A percentile compares a stretch with the other conserved stretches of the same genome.
phyloP scores from a whole-genome alignment of 805 yeast genomes.

The Metschnikowia bowlesiae region DNA sequence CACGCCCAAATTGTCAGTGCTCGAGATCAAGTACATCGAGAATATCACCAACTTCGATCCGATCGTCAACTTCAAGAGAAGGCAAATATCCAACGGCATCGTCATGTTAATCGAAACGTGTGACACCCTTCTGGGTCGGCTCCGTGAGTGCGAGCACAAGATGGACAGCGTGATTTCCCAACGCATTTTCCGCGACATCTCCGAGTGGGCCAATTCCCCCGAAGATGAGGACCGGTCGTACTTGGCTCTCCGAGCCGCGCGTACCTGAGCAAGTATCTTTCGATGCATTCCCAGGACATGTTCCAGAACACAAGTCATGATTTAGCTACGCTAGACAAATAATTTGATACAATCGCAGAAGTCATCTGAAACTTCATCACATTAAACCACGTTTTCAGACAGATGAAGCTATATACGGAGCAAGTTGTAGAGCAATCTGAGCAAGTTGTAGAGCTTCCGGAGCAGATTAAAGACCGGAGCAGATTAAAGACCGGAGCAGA shows the following conservation, averaged over 20 bases:
- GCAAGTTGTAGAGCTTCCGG: too few species aligned
- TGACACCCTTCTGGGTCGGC: constrained; percentile 56
- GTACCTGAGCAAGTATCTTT: neutral
- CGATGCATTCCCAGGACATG: too few species aligned
- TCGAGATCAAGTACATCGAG: constrained; percentile 67
- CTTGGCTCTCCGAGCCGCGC: constrained; percentile 3
- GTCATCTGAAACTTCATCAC: too few species aligned
- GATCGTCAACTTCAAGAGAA: constrained; percentile 61
- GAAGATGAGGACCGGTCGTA: constrained; percentile 38
- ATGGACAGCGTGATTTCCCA: constrained; percentile 55
- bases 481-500: too few species aligned
- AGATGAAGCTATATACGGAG: too few species aligned
- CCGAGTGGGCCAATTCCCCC: constrained; percentile 54
- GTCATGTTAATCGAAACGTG: constrained; percentile 74
- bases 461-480: too few species aligned
- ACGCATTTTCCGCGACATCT: constrained; percentile 57
- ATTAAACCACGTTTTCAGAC: too few species aligned
- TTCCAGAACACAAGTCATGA: too few species aligned
- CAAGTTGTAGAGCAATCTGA: too few species aligned
- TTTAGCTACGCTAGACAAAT: too few species aligned
- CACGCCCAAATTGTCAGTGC: constrained; percentile 50
- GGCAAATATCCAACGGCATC: constrained; percentile 42
- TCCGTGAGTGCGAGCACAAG: constrained; percentile 56
- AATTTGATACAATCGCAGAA: too few species aligned
- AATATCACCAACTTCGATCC: constrained; percentile 57